Conservation (phyloP, 78 protist genomes). For the Dictyostelium capitatum region DNA sequence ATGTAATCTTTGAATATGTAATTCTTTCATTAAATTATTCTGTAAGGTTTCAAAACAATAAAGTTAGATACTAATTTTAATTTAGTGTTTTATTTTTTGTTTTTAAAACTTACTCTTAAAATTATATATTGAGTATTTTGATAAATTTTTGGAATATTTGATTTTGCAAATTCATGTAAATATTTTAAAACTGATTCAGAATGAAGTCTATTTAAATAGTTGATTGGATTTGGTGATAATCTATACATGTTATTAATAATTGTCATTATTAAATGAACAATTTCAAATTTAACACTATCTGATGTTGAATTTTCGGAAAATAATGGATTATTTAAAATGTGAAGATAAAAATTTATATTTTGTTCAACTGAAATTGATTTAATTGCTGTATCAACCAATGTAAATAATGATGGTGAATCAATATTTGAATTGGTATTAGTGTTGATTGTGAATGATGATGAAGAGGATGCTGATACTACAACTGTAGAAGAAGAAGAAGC, state of each 20-base stretch:
- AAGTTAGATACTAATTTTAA: background rate
- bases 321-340: constrained; percentile 2
- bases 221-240: constrained; percentile 63
- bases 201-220: constrained; percentile 44
- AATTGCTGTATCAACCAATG: constrained; percentile 59
- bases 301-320: background rate
- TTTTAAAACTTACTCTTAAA: constrained; percentile 23
- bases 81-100: background rate
- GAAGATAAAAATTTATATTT: constrained; percentile 25
- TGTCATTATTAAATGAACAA: background rate
- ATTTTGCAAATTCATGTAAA: background rate
- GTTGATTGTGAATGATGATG: constrained; percentile 1
- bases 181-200: constrained; percentile 22
- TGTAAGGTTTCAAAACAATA: background rate
- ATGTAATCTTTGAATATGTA: constrained; percentile 36
- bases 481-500: background rate
- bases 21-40: constrained; percentile 63
- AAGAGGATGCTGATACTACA: background rate
- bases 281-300: background rate
- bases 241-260: constrained; percentile 53
- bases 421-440: too few species aligned
- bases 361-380: constrained; percentile 16
- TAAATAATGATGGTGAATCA: constrained; percentile 32
- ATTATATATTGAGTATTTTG: constrained; percentile 41
- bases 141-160: background rate